Base-by-base conservation (phyloP, 2,329 filamentous ascomycete species). In the Pseudohalonectria lignicola region DNA sequence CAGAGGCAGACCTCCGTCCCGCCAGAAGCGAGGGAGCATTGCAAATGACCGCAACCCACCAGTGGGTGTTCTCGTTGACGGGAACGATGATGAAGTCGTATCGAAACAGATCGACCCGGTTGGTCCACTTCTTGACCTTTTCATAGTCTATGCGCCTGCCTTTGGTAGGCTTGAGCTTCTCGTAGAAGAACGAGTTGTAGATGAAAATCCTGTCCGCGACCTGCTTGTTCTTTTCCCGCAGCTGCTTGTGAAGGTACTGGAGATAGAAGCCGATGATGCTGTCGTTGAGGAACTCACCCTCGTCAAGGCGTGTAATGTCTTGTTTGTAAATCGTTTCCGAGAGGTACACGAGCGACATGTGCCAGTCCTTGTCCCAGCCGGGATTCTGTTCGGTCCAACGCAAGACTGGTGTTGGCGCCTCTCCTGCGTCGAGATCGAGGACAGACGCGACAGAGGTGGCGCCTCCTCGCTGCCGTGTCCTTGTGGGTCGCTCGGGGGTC, bases 1-100 rank as follows among this genome's bases (percentile, higher is more conserved):
- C n/a, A n/a, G n/a, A n/a, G n/a, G n/a, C n/a, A n/a, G n/a, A n/a
- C 23, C 23, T 7, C 23, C 23, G 23, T 26, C 23, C 23, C 23
- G 23, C 23, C 7, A 76, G 52, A 17, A 92, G 66, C 37, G 71
- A 78, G 4, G 76, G 73, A 3, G 90, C 71, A 51, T 98, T 94
- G 70, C 86, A 94, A 37, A 98, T 90, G 40, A 98, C 90, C 12
- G 86, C 87, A 46, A 96, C 66, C 59, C 92, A 96, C 92, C 93
- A 98, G 57, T 98, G 92, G 2, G 68, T 62, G 47, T 76, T 67
- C 53, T 95, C 84, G 49, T 94, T 93, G 55, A 98, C 86, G 0
- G 92, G 92, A 6, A 98, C 82, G 10, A 96, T 71, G 41, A 96
- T 79, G 55, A 88, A 95, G 53, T 94, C 86, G 49, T 85, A 87